Evolutionary conservation across 2,329 filamentous ascomycete genomes (phyloP).

Genomic region (Botrytis elliptica): DNA sequence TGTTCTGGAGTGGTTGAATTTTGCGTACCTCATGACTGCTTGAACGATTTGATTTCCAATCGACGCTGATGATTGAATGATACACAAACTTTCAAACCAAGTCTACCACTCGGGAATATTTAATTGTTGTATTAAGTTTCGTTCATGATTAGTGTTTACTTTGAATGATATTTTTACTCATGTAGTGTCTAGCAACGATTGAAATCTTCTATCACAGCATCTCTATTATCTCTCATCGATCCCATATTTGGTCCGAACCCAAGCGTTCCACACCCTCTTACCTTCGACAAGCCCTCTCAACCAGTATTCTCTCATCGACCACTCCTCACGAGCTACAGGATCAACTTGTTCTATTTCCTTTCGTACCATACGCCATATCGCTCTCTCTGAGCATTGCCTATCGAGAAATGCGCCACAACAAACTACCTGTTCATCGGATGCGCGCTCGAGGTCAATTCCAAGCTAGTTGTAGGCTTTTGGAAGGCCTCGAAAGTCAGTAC

Average conservation of each 20-base stretch:
- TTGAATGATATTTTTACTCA: not conserved
- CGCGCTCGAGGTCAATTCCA: constrained; percentile 56
- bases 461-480: constrained; percentile 53
- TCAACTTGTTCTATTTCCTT: constrained; percentile 49
- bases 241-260: constrained; percentile 28
- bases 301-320: constrained; percentile 27
- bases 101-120: not conserved
- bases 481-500: constrained; percentile 55
- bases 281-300: constrained; percentile 30
- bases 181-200: constrained; percentile 51
- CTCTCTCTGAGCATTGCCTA: constrained; percentile 62
- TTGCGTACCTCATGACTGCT: not conserved
- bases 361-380: constrained; percentile 61
- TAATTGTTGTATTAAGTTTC: not conserved
- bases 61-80: not conserved
- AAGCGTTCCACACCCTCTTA: constrained; percentile 30
- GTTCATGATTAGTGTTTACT: too few relatives aligned
- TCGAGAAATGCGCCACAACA: constrained; percentile 62
- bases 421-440: constrained; percentile 56
- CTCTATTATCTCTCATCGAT: constrained; percentile 60
- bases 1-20: not conserved
- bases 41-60: not conserved
- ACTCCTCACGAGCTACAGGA: constrained; percentile 39
- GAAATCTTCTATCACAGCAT: constrained; percentile 65
- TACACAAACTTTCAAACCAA: not conserved